Evolutionary conservation across 768 basidiomycete genomes (phyloP), one percentile per base, ranked within the genome.

Genomic region (Xerocomellus amylosporus): DNA sequence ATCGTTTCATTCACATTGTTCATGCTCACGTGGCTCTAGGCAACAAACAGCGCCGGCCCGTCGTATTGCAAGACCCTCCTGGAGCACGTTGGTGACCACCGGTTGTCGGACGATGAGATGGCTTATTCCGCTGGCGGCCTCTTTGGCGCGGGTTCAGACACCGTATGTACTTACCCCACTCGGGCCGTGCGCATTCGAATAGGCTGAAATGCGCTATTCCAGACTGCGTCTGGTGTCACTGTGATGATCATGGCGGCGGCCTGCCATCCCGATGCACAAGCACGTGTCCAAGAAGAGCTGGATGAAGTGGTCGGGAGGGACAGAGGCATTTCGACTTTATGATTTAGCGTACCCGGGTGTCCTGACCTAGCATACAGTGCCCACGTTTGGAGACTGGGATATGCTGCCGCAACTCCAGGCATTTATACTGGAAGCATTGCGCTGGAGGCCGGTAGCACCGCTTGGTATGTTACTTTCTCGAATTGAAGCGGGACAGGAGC

Each of bases 121-220:
- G 76, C 82, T 0, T 85, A 84, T 65, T 75, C 85, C n/a, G 81
- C 79, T 2, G 84, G 83, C 1, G 72, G 73, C 37, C 76, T 85
- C 69, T 85, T 84, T 56, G 82, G 81, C 17, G 83, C 83, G 7
- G 83, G 83, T 3, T 75, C 78, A 1, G 82, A 83, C 55, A 84
- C 83, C 7, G 73, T 67, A 48, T 41, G 64, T 46, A n/a, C 24
- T 45, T 13, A n/a, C 6, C 13, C 10, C 15, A 15, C 1, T 28
- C 7, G 19, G 7, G 12, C 2, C 22, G 34, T 34, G 12, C 15
- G 4, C n/a, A 8, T 17, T 5, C n/a, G 7, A 36, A 38, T 44
- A 14, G 8, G 13, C 26, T 36, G 5, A 46, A 20, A 19, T 19
- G 9, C 3, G 4, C 33, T 24, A 15, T 41, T 37, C 20, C 8